Evolutionary conservation across 352 stramenopile species (phyloP).

Genomic region (Phytophthora uliginosa): DNA sequence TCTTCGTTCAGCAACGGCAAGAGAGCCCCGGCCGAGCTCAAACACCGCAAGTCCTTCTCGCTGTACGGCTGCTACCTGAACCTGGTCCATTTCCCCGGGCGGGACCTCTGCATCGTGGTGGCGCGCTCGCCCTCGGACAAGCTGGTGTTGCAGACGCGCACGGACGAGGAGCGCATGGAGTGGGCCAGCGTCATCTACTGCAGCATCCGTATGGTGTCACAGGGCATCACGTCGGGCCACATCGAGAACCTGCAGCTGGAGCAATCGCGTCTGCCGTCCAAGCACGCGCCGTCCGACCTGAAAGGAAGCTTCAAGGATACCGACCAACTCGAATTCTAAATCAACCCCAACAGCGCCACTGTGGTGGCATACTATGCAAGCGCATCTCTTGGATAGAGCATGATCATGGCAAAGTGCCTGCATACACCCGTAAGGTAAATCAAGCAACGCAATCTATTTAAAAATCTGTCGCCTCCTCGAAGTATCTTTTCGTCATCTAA

Average conservation of each 20-base stretch:
- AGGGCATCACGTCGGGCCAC: constrained; percentile 86
- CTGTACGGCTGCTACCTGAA: constrained; percentile 89
- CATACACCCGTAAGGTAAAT: not conserved
- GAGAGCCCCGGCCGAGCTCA: constrained; percentile 55
- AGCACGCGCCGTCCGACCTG: constrained; percentile 34
- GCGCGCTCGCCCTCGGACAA: constrained; percentile 89
- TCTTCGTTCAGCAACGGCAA: constrained; percentile 38
- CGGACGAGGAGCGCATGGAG: constrained; percentile 84
- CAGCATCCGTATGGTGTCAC: constrained; percentile 89
- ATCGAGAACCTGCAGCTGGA: constrained; percentile 83
- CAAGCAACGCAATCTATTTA: constrained; percentile 10
- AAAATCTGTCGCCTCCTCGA: not conserved
- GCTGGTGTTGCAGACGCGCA: constrained; percentile 76
- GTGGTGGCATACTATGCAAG: not conserved
- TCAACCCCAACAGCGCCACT: not conserved
- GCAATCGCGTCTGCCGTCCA: constrained; percentile 38
- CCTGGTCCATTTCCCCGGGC: constrained; percentile 74
- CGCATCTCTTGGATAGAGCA: not conserved
- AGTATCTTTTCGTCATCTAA: constrained; percentile 20
- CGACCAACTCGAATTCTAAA: constrained; percentile 39
- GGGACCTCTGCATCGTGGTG: constrained; percentile 85
- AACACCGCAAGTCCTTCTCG: constrained; percentile 88
- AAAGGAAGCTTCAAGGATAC: constrained; percentile 42
- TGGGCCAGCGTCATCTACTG: constrained; percentile 91
- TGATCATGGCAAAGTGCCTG: not conserved